Conservation (phyloP, 306 rosid species). For the Nissolia schottii region DNA sequence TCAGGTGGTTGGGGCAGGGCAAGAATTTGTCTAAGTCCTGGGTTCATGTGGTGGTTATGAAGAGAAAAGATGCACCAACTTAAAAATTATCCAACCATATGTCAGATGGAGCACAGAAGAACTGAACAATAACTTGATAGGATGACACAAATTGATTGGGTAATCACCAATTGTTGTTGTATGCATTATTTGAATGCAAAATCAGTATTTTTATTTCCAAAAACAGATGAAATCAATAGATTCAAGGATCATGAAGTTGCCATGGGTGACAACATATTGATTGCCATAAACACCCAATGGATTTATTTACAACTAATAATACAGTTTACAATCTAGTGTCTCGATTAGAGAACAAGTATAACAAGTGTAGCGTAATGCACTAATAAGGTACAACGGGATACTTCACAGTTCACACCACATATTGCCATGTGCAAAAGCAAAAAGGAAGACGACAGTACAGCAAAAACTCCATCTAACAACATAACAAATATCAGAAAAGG, state of each 20-base stretch:
- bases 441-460: not conserved
- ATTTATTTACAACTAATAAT: not conserved
- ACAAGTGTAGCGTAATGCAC: not conserved
- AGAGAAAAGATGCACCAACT: not conserved
- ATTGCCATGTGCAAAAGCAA: conserved; percentile 1
- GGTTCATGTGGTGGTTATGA: not conserved
- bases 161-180: not conserved
- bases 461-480: not conserved
- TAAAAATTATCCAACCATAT: not conserved
- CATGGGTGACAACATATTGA: not conserved
- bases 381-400: conserved; percentile 6
- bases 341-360: not conserved
- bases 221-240: not conserved
- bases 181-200: not conserved
- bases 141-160: not conserved
- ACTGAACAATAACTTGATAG: conserved; percentile 10
- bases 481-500: conserved; percentile 44
- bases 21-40: not conserved
- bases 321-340: not conserved
- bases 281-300: not conserved
- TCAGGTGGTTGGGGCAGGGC: not conserved
- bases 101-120: not conserved
- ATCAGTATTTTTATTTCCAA: not conserved
- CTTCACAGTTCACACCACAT: not conserved
- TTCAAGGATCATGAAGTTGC: not conserved